Conservation (phyloP, 176 grass and related monocot species). For the Aechmea fasciata region DNA sequence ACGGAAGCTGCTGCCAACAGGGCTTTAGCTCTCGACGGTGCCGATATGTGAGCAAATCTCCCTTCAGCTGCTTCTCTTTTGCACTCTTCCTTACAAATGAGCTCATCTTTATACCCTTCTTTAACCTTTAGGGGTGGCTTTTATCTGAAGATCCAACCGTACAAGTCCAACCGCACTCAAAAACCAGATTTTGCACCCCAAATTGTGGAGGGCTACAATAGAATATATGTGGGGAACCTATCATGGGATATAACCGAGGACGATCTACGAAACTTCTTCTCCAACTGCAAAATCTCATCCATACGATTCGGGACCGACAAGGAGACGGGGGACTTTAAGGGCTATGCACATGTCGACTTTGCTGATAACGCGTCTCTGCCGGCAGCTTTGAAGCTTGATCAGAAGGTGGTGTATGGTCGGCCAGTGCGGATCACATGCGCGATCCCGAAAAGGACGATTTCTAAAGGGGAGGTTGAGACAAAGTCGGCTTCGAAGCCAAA, state of each 20-base stretch:
- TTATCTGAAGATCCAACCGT: constrained; percentile 83
- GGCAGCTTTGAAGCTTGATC: constrained; percentile 68
- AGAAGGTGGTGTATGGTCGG: constrained; percentile 54
- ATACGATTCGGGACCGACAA: constrained; percentile 79
- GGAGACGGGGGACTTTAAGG: constrained; percentile 76
- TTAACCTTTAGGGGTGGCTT: constrained; percentile 65
- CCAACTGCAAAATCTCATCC: constrained; percentile 65
- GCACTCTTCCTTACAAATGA: constrained; percentile 4
- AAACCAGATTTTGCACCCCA: constrained; percentile 72
- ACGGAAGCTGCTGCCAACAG: constrained; percentile 59
- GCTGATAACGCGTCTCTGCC: constrained; percentile 40
- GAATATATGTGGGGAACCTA: constrained; percentile 78
- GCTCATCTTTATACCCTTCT: constrained; percentile 9
- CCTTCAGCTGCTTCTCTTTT: constrained; percentile 3
- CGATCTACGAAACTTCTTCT: constrained; percentile 59
- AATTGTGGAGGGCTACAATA: constrained; percentile 74
- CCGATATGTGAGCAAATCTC: constrained; percentile 63
- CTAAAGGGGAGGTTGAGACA: constrained; percentile 32
- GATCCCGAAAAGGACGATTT: constrained; percentile 41
- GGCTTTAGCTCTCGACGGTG: constrained; percentile 76
- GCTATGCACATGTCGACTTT: constrained; percentile 75
- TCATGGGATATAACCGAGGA: constrained; percentile 80
- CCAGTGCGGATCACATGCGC: constrained; percentile 75
- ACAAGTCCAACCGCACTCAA: constrained; percentile 37
- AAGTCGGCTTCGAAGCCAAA: neutral